phyloP scores from a whole-genome alignment of 148 eudicot genomes.

The Chenopodium formosanum region DNA sequence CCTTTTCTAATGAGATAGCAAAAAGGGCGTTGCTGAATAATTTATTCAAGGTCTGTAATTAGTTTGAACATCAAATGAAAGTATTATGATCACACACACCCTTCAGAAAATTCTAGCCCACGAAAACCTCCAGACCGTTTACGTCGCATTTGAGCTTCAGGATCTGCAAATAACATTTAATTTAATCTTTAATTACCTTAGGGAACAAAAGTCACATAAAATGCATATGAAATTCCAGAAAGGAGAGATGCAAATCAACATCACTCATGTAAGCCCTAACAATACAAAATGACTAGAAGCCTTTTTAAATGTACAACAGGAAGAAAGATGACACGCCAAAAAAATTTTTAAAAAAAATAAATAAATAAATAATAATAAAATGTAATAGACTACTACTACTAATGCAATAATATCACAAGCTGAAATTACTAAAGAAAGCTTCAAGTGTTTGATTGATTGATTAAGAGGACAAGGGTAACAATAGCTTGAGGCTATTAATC shows the following conservation, averaged over 20 bases:
- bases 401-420: no score
- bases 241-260: neutral
- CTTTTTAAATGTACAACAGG: neutral
- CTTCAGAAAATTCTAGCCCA: conserved; percentile 82
- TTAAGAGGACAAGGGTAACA: no score
- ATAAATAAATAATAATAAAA: no score
- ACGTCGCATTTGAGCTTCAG: conserved; percentile 47
- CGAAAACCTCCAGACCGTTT: conserved; percentile 81
- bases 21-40: neutral
- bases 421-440: no score
- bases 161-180: conserved; percentile 44
- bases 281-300: neutral
- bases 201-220: neutral
- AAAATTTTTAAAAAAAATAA: neutral
- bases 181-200: neutral
- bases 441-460: no score
- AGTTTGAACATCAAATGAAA: neutral
- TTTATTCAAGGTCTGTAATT: neutral
- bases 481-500: no score
- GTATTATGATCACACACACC: conserved; percentile 38
- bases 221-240: neutral
- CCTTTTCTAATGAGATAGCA: neutral
- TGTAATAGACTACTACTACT: no score
- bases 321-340: neutral
- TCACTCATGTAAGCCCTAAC: neutral